Evolutionary conservation across 257 asterid genomes (phyloP), one percentile per base, ranked within the genome.

Genomic region (Solanum etuberosum): DNA sequence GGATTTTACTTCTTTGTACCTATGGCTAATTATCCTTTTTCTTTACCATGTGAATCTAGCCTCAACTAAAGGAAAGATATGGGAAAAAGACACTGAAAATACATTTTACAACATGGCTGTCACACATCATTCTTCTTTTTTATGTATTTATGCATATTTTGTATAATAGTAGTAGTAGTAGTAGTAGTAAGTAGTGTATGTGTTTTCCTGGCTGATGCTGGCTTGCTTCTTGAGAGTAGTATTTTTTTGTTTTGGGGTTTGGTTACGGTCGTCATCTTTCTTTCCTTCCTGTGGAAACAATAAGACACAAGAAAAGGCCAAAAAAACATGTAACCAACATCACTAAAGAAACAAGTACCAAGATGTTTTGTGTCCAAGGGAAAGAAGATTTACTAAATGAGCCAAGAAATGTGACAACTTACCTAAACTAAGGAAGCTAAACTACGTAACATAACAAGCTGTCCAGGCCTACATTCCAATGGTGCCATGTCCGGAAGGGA

Each of bases 401-500:
- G 15, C 40, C 40, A 46, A 78, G 57, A 48, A 27, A 84, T 48
- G 67, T 88, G 83, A 83, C 46, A 15, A 38, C 83, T 91, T 89
- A 93, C 95, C 94, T 90, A 84, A 87, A 86, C 85, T 88, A 85
- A 86, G 92, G 91, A 89, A 88, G 92, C 88, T 83, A 87, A 88
- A 86, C 82, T 80, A 92, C 87, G 91, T 90, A 87, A 90, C 91
- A 78, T 46, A 46, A 80, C 88, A 77, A 87, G 46, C 87, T 80
- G 83, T 90, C 83, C 88, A 85, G 86, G 85, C 71, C 95, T 93
- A 94, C 94, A 94, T 93, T 86, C 97, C 95, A 83, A 94, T 85
- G 90, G 96, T 88, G 91, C 94, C 96, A 82, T 93, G 95, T 87
- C 97, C 97, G 27, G 94, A 91, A 89, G 96, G 88, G 88, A 94